Evolutionary conservation across 2,329 filamentous ascomycete species (phyloP), one percentile per base, ranked within the genome.

Genomic region (Talaromyces albobiverticillius): DNA sequence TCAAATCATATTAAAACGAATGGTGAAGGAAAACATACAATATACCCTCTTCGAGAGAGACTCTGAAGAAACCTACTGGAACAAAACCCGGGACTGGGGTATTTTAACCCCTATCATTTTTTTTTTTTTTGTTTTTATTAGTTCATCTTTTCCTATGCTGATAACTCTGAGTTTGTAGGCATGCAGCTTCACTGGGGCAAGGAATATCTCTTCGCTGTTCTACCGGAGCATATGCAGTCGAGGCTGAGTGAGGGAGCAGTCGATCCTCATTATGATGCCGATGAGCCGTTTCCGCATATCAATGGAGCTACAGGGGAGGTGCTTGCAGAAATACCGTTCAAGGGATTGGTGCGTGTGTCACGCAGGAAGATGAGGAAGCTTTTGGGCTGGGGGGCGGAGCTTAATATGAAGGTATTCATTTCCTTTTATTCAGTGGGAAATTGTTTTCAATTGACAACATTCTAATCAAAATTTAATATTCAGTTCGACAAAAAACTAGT

Each of bases 1-100:
- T 10, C 26, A 29, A 29, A 20, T 47, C 13, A 79, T 0, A 66
- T 82, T 22, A 42, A 45, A 16, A 62, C 50, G 5, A 29, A 29
- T 6, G 26, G 26, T 16, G 3, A 18, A 53, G 42, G 50, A 26
- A 40, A 40, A 46, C 8, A 46, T 53, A 20, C n/a, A 26, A 10
- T 53, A 53, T 42, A 31, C 11, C 7, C 31, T 53, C 5, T 53
- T 53, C 22, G 50, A 53, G 22, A 31, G 50, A 22, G 50, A 53
- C 38, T 25, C 50, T 14, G 32, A 53, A 36, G 23, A 53, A 10
- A 26, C 23, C 4, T 53, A 38, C 18, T 31, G 42, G 14, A 53
- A 53, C 26, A 53, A 53, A 38, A 26, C 41, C 4, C 50, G 50
- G n/a, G 42, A 53, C 50, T 53, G 50, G 50, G 50, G 50, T 53